Evolutionary conservation across 257 asterid species (phyloP), one percentile per base, ranked within the genome.

Genomic region (Ilex asprella): DNA sequence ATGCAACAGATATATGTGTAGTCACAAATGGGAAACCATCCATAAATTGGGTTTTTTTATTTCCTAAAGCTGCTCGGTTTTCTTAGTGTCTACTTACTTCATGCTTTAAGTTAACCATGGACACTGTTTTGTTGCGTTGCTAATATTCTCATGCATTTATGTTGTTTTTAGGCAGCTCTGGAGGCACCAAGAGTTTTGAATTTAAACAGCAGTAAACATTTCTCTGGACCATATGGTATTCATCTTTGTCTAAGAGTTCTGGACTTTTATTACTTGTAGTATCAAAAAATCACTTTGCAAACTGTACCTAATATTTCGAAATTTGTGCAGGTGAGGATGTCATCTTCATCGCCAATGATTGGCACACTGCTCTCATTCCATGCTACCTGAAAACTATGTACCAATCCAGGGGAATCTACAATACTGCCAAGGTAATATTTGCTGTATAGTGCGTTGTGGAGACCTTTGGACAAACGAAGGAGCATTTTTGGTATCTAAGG

Each of bases 281-380:
- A 10, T 14, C 13, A 10, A 46, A 46, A 46, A 2, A 6, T 35
- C 7, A 46, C 52, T 10, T 46, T 46, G n/a, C 10, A 10, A 10
- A 46, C 52, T 46, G 15, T 10, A 46, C 52, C 52, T 53, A 27
- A 14, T 53, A 1, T 43, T 12, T 56, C 32, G 60, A 10, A 62
- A 12, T 67, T 65, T 16, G 39, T 70, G 50, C 57, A 89, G 99
- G 99, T 12, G 99, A 92, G 73, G 91, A 92, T 75, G 91, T 86
- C 73, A 68, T 87, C 79, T 89, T 92, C 73, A 58, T 93, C 59
- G 97, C 97, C 47, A 93, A 93, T 56, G 99, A 93, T 67, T 93
- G 99, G 97, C 99, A 93, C 79, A 83, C 94, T 30, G 88, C 96
- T 68, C 79, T 82, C 72, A 91, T 93, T 64, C 96, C 99, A 0